A percentile compares a stretch with the other conserved stretches of the same genome.
Evolutionary conservation across 352 stramenopile species (phyloP).

Genomic region (Paralagenidium karlingii): DNA sequence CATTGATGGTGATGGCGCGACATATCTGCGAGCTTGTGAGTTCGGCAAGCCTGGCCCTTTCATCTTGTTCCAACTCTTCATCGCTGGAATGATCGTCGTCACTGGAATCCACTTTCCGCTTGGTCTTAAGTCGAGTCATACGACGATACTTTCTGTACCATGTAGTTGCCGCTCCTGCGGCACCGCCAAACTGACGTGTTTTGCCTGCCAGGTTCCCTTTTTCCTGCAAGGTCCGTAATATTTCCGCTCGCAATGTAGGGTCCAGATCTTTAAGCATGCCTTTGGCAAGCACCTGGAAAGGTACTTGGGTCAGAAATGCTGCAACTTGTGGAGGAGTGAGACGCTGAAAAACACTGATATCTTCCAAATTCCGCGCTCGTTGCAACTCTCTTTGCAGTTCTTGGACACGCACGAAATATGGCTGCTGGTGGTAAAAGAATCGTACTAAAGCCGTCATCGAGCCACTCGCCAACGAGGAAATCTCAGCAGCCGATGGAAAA

Average conservation of each 20-base stretch:
- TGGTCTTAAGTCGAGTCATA: conserved; percentile 2
- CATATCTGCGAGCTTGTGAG: conserved; percentile 56
- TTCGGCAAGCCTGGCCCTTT: conserved; percentile 12
- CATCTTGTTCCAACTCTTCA: conserved; percentile 15
- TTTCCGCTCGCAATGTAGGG: neutral
- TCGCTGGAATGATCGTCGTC: conserved; percentile 4
- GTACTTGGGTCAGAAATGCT: neutral
- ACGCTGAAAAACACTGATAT: conserved; percentile 3
- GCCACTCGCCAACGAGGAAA: conserved; percentile 2
- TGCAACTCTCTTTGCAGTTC: conserved; percentile 36
- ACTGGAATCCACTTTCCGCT: conserved; percentile 1
- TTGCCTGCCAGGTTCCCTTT: neutral
- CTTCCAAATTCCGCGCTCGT: conserved; percentile 23
- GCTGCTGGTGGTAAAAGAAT: conserved; percentile 32
- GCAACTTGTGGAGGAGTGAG: neutral
- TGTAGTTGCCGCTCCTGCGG: no score
- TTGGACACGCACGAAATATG: conserved; percentile 53
- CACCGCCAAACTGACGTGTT: neutral
- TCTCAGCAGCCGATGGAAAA: neutral
- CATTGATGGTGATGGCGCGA: conserved; percentile 44
- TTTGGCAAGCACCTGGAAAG: neutral
- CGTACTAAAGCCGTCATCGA: conserved; percentile 44
- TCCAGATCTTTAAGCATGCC: neutral
- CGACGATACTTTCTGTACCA: no score
- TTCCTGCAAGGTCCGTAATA: neutral